phyloP scores from a whole-genome alignment of 768 basidiomycete genomes.

The Rossbeevera mucosa region DNA sequence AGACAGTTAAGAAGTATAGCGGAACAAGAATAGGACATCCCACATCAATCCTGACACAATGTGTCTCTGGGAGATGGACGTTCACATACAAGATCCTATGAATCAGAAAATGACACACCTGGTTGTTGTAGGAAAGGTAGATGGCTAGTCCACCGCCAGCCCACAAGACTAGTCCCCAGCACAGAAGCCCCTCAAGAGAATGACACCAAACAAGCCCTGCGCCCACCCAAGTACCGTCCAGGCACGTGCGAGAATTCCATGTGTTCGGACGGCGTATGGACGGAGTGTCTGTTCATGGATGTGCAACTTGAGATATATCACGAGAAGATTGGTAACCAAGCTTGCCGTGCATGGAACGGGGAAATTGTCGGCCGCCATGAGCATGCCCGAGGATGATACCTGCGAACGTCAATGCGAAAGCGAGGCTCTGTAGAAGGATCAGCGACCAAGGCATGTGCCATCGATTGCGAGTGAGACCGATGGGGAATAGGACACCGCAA shows the following conservation, averaged over 20 bases:
- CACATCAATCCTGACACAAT: conserved; percentile 79
- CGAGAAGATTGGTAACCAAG: conserved; percentile 68
- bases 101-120: conserved; percentile 39
- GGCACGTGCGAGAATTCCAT: conserved; percentile 73
- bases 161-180: conserved; percentile 67
- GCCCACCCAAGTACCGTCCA: conserved; percentile 86
- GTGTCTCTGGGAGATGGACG: conserved; percentile 45
- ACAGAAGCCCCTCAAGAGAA: conserved; percentile 74
- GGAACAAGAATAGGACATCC: conserved; percentile 18
- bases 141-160: conserved; percentile 87
- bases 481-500: conserved; percentile 86
- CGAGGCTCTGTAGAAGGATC: conserved; percentile 44
- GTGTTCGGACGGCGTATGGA: conserved; percentile 63
- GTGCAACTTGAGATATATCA: conserved; percentile 90
- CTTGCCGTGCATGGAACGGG: conserved; percentile 67
- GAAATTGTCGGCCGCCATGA: conserved; percentile 77
- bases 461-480: conserved; percentile 66
- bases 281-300: conserved; percentile 74
- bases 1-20: not conserved
- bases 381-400: conserved; percentile 82
- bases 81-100: not conserved
- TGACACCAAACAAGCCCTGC: conserved; percentile 86
- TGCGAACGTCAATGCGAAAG: conserved; percentile 61
- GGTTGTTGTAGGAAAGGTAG: conserved; percentile 72
- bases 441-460: conserved; percentile 75